A percentile compares a stretch with the other conserved stretches of the same genome.
Conservation (phyloP, 2,329 filamentous ascomycete genomes). For the Dothiorella sarmentorum region DNA sequence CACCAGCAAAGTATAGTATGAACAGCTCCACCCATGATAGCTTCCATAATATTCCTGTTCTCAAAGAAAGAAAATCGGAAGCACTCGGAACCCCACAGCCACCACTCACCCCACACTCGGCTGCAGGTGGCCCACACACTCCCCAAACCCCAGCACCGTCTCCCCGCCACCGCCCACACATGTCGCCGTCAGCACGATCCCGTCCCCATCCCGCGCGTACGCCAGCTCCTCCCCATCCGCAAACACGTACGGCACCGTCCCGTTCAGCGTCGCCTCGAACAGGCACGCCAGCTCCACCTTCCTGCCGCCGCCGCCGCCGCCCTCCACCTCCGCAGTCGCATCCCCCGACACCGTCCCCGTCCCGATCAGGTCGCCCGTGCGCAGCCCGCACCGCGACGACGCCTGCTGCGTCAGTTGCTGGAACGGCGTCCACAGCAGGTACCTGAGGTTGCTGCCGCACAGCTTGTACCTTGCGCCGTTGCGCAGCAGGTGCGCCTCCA, state of each 20-base stretch:
- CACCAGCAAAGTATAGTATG: no score
- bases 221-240: constrained; percentile 31
- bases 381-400: constrained; percentile 40
- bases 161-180: constrained; percentile 32
- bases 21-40: no score
- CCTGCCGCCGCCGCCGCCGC: no score
- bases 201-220: constrained; percentile 44
- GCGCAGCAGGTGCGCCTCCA: constrained; percentile 26
- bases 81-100: not conserved
- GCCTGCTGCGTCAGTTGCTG: constrained; percentile 46
- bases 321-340: constrained; percentile 37
- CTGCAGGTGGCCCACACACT: constrained; percentile 36
- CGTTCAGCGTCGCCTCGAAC: constrained; percentile 41
- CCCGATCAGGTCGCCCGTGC: constrained; percentile 43
- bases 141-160: constrained; percentile 40
- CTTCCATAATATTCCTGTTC: no score
- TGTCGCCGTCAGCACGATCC: constrained; percentile 33
- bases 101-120: constrained; percentile 19
- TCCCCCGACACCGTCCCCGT: constrained; percentile 45
- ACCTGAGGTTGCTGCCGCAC: constrained; percentile 33
- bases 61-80: no score
- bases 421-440: constrained; percentile 47
- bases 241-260: constrained; percentile 29
- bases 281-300: constrained; percentile 30
- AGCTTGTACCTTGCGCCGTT: constrained; percentile 24